Evolutionary conservation across 2,329 filamentous ascomycete species (phyloP), one percentile per base, ranked within the genome.

Genomic region (Aureobasidium sp.): DNA sequence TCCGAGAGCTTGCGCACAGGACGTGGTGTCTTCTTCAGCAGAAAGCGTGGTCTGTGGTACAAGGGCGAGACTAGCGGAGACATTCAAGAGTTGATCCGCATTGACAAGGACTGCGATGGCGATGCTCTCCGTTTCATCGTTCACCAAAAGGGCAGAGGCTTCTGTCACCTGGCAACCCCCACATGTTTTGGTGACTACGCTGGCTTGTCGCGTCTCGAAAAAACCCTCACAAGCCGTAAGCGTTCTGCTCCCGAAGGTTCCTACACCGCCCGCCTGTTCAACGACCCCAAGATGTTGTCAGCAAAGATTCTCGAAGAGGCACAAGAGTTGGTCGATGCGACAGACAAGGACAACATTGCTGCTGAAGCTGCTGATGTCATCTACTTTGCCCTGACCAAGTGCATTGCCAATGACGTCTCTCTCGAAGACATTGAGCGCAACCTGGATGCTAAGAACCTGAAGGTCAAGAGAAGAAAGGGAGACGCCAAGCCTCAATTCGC

Each of bases 241-340:
- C 77, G 83, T 46, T 90, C 89, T 20, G 92, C 93, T 0, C 93
- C 94, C 0, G 83, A 83, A 66, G 93, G 92, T 1, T 99, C 94
- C 13, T 99, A 99, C 75, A 99, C 94, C 5, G 90, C 92, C 20
- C 83, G 93, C 37, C 80, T 99, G 1, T 99, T 97, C 80, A 92
- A 88, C 20, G 94, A 99, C 66, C 85, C 90, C 68, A 92, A 95
- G 74, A 82, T 99, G 61, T 78, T 97, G 60, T 84, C 90, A 47
- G 94, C 94, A 3, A 99, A 99, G 81, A 97, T 99, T 62, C 95
- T 97, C 86, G 94, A 99, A 75, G 94, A 99, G 75, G 94, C 94
- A 0, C 90, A 95, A 71, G 94, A 99, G 77, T 82, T 99, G 46
- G 97, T 93, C 71, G 86, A 94, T 66, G 93, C 94, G 17, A 86